Percentiles rank a stretch among this genome's conserved stretches.
These are phyloP conservation scores for Apiotrichum porosum DNA, from an alignment of 1,284 basidiomycete species.

Conservation along the genomic window DNA sequence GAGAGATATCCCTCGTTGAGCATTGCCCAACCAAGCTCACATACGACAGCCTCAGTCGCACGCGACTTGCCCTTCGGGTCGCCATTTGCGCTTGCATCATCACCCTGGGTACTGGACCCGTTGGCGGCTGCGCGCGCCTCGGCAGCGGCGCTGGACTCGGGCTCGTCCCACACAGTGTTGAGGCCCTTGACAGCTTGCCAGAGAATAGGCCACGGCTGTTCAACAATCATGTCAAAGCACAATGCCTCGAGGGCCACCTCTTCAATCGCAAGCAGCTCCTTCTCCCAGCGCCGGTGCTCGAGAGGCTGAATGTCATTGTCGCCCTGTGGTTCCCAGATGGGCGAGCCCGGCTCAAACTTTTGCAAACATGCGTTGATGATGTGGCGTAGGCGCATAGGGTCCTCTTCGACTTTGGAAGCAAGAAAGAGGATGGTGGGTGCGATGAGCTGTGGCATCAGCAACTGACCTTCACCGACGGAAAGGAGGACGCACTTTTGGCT, in stretches of 20 bases:
- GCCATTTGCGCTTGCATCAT: background rate
- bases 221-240: conserved; percentile 84
- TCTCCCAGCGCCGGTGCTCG: conserved; percentile 70
- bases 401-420: conserved; percentile 66
- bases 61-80: conserved; percentile 12
- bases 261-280: conserved; percentile 69
- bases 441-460: conserved; percentile 77
- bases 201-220: conserved; percentile 72
- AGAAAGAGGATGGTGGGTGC: conserved; percentile 86
- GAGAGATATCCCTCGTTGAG: conserved; percentile 27
- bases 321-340: conserved; percentile 25
- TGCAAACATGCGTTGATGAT: conserved; percentile 35
- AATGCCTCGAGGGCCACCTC: conserved; percentile 79
- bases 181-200: conserved; percentile 56
- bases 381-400: conserved; percentile 33
- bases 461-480: too few species aligned
- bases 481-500: conserved; percentile 39
- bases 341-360: conserved; percentile 26
- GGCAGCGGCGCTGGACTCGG: conserved; percentile 1
- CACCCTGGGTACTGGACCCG: background rate
- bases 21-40: conserved; percentile 28
- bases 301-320: conserved; percentile 36
- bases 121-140: conserved; percentile 1
- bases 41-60: conserved; percentile 18
- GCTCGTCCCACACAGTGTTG: conserved; percentile 11